Conservation (phyloP, 805 yeast species). For the Alloascoidea africana region DNA sequence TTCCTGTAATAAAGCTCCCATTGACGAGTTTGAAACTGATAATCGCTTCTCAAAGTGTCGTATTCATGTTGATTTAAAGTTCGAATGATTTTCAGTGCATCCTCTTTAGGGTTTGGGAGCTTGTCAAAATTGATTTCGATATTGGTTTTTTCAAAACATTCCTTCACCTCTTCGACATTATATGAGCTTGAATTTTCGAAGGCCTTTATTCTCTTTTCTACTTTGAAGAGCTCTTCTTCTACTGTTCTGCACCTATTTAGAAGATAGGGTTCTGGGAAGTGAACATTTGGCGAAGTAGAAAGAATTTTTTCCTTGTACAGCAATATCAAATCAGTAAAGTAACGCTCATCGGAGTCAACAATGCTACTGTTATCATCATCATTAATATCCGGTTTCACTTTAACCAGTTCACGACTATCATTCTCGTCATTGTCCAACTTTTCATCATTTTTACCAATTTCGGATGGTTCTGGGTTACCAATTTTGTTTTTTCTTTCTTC, state of each 20-base stretch:
- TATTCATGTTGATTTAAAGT: constrained; percentile 16
- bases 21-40: constrained; percentile 30
- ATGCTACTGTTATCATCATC: background rate
- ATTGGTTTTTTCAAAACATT: background rate
- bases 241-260: constrained; percentile 37
- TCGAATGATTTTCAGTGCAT: constrained; percentile 22
- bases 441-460: constrained; percentile 10
- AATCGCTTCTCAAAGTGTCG: constrained; percentile 16
- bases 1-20: constrained; percentile 52
- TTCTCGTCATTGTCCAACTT: constrained; percentile 5
- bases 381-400: background rate
- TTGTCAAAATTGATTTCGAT: constrained; percentile 5
- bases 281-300: constrained; percentile 77
- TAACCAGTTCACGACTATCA: background rate
- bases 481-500: constrained; percentile 7
- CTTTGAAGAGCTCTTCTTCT: constrained; percentile 21
- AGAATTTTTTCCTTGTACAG: constrained; percentile 35
- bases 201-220: constrained; percentile 2
- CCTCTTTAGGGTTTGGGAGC: constrained; percentile 23
- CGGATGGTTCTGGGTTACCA: constrained; percentile 5
- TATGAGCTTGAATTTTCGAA: background rate
- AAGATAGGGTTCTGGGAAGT: constrained; percentile 54
- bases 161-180: background rate
- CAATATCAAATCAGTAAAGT: constrained; percentile 16
- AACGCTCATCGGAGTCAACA: constrained; percentile 3